phyloP scores from a whole-genome alignment of 768 basidiomycete species.

The Podaxis sp. region DNA sequence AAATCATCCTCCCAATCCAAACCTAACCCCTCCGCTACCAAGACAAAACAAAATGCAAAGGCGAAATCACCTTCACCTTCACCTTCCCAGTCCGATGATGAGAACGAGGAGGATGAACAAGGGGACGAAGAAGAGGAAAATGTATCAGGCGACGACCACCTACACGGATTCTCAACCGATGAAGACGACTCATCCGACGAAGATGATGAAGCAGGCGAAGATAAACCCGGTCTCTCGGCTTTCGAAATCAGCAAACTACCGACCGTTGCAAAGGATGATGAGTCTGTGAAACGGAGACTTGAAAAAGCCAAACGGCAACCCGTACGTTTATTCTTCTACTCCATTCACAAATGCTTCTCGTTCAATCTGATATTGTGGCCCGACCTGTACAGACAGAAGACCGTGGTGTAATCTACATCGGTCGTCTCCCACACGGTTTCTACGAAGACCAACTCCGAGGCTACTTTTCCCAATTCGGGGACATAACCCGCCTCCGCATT shows the following conservation, averaged over 20 bases:
- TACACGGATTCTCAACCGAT: slow-evolving; percentile 78
- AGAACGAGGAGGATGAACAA: not conserved
- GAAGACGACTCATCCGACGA: slow-evolving; percentile 82
- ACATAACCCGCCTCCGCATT: slow-evolving; percentile 81
- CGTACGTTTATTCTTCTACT: slow-evolving; percentile 40
- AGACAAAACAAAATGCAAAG: slow-evolving; percentile 4
- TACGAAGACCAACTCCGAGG: slow-evolving; percentile 92
- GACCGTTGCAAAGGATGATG: slow-evolving; percentile 87
- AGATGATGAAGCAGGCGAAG: slow-evolving; percentile 49
- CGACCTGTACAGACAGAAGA: slow-evolving; percentile 42
- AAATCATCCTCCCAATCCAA: slow-evolving; percentile 1
- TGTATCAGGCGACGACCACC: slow-evolving; percentile 34
- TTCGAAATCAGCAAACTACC: slow-evolving; percentile 76
- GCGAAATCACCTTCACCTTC: slow-evolving; percentile 3
- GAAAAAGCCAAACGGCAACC: slow-evolving; percentile 62
- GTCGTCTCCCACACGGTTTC: slow-evolving; percentile 95
- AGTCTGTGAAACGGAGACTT: slow-evolving; percentile 63
- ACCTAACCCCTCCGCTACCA: not conserved
- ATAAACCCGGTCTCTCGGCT: slow-evolving; percentile 32
- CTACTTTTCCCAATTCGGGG: slow-evolving; percentile 95
- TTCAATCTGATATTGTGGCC: slow-evolving; percentile 6
- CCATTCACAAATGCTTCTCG: not conserved
- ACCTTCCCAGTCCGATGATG: not conserved
- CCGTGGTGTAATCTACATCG: slow-evolving; percentile 84
- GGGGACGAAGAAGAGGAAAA: slow-evolving; percentile 20